phyloP scores from a whole-genome alignment of 2,329 filamentous ascomycete genomes.

The Alternaria metachromatica region DNA sequence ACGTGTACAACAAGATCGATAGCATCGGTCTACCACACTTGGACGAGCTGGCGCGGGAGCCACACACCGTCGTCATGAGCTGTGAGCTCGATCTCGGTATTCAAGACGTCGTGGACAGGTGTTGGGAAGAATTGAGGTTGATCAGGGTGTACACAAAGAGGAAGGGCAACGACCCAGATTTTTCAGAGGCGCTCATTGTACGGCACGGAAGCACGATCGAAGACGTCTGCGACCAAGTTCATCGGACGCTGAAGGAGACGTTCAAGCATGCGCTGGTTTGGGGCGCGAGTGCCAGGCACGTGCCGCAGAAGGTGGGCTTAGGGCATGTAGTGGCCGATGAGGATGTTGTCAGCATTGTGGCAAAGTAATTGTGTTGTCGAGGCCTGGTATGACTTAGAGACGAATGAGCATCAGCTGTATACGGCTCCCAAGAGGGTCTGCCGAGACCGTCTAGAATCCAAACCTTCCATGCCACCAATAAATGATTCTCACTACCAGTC shows the following conservation, averaged over 20 bases:
- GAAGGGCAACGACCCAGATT: constrained; percentile 89
- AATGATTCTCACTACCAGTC: not conserved
- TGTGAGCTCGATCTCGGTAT: constrained; percentile 96
- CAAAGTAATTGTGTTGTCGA: constrained; percentile 26
- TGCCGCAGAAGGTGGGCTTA: constrained; percentile 91
- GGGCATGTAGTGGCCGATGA: constrained; percentile 76
- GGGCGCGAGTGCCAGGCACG: constrained; percentile 93
- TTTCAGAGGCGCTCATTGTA: constrained; percentile 91
- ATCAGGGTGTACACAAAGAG: constrained; percentile 90
- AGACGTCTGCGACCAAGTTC: constrained; percentile 95
- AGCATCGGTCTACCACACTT: constrained; percentile 91
- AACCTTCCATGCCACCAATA: not conserved
- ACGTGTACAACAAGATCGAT: constrained; percentile 99
- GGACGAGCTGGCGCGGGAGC: constrained; percentile 88
- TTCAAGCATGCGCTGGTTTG: constrained; percentile 99
- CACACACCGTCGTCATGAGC: constrained; percentile 94
- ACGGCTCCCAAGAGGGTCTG: not conserved
- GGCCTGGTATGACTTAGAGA: not conserved
- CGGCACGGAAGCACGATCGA: constrained; percentile 87
- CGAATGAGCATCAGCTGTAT: not conserved
- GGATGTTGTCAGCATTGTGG: constrained; percentile 71
- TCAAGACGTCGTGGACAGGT: constrained; percentile 89
- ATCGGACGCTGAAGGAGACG: constrained; percentile 92
- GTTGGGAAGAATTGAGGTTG: constrained; percentile 90
- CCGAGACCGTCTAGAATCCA: not conserved